Evolutionary conservation across 164 flowering plant species (phyloP), one percentile per base, ranked within the genome.

Genomic region (Vitis amurensis): DNA sequence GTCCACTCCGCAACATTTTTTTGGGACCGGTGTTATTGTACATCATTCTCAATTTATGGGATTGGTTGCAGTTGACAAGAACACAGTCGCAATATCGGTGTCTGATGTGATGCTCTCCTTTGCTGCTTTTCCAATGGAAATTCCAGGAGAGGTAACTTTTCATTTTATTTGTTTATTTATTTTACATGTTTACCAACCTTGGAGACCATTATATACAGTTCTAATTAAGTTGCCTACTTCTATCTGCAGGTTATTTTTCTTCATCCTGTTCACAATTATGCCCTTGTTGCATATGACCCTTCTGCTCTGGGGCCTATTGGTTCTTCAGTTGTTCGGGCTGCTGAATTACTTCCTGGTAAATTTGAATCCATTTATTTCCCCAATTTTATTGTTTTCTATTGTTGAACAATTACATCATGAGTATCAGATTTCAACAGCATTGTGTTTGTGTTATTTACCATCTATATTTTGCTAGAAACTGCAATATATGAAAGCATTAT

Each of bases 41-140:
- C 81, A 89, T 76, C 98, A 94, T 79, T 92, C 97, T 72, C 74
- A 84, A 44, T 76, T 30, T 70, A 80, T 94, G 95, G 98, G 98
- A 64, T 76, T 89, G 74, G 92, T 81, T 78, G 94, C 76, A 23
- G 97, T 91, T 59, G 97, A 94, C 81, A 94, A 85, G 79, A 92
- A 92, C 71, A 94, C 98, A 31, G 98, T 94, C 78, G 91, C 97
- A 15, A 75, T 94, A 61, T 86, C 94, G 75, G 88, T 84, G 48
- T 94, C 95, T 77, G 98, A 94, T 79, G 85, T 94, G 62, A 94
- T 94, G 95, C 84, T 94, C 49, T 94, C 98, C 14, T 94, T 94
- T 77, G 97, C 97, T 84, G 98, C 97, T 68, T 94, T 76, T 80
- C 98, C 98, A 9, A 85, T 94, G 71, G 98, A 94, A 80, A 94